phyloP scores from a whole-genome alignment of 306 rosid genomes.

The Corylus americana region DNA sequence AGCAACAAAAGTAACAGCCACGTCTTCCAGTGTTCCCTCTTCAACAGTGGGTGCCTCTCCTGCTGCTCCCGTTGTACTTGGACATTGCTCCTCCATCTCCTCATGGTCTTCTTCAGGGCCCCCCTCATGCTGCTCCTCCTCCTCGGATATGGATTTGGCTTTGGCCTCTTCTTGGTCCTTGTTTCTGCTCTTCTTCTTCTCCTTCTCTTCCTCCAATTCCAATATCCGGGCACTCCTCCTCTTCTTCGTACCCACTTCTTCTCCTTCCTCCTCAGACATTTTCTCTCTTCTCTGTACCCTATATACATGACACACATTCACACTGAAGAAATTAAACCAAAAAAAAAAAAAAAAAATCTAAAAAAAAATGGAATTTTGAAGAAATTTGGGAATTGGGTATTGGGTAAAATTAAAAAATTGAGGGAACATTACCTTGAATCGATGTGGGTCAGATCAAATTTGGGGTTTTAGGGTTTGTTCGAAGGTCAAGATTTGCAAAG shows the following conservation, averaged over 20 bases:
- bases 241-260: conserved; percentile 7
- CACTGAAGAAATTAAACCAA: no score
- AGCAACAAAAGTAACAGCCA: conserved; percentile 1
- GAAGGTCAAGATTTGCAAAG: background rate
- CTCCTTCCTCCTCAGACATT: conserved; percentile 3
- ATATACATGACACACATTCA: background rate
- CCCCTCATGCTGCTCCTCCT: background rate
- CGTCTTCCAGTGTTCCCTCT: background rate
- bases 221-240: conserved; percentile 15
- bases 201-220: conserved; percentile 9
- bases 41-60: background rate
- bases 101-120: background rate
- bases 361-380: background rate
- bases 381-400: background rate
- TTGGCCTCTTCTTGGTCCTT: background rate
- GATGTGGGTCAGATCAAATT: background rate
- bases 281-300: background rate
- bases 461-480: background rate
- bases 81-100: conserved; percentile 4
- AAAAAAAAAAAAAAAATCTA: no score
- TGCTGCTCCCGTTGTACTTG: conserved; percentile 1
- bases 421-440: background rate
- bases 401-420: background rate
- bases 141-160: background rate
- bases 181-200: background rate